Evolutionary conservation across 2,329 filamentous ascomycete genomes (phyloP), one percentile per base, ranked within the genome.

Genomic region (Incumbomyces delicatus): DNA sequence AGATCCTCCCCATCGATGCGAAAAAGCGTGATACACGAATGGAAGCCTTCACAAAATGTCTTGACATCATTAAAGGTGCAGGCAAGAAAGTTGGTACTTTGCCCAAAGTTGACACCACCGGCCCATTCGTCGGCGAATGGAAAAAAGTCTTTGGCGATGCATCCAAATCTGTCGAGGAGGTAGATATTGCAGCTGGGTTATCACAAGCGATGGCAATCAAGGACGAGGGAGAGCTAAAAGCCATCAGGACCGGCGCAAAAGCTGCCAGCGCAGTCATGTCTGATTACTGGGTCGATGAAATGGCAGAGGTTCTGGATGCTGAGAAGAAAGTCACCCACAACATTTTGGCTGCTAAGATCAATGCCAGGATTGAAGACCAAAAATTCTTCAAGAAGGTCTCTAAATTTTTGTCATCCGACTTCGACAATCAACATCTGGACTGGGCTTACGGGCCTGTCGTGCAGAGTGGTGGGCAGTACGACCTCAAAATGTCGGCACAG

Each of bases 251-350:
- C 57, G 88, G 90, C 3, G 92, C 92, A 46, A 85, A 92, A 62
- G 90, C 92, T 39, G 95, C 89, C 57, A 90, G 94, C 55, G 89
- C 88, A 49, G 73, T 96, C 50, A 94, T 96, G 82, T 87, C 87
- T 42, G 87, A 90, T 50, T 98, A 92, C 67, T 96, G 96, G 64
- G 82, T 98, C 55, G 92, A 98, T 62, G 89, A 95, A 64, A 96
- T 98, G 89, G 95, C 90, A 42, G 84, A 85, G 57, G 84, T 96
- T 44, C 79, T 98, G 50, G 92, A 98, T 61, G 84, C 89, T 56
- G 94, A 96, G 66, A 95, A 95, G 73, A 95, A 95, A 63, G 87
- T 96, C 62, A 92, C 88, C 53, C 92, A 98, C 67, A 86, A 83
- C 54, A 76, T 77, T 2, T 76, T 98, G 6, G 81, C 86, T n/a